Percentiles rank a stretch among this genome's conserved stretches.
phyloP scores from a whole-genome alignment of 306 rosid genomes.

The Adenanthera pavonina region DNA sequence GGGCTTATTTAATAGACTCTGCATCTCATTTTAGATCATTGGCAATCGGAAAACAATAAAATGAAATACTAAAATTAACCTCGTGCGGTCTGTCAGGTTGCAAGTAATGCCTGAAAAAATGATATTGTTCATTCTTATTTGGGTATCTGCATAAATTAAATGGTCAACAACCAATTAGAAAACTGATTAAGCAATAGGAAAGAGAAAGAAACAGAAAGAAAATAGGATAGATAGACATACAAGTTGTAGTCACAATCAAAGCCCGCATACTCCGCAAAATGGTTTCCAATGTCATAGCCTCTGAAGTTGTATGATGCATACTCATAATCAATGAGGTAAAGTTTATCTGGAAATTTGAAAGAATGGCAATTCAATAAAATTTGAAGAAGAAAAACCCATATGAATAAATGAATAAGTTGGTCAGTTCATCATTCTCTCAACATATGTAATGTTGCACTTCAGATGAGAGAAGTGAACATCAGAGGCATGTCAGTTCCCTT shows the following conservation, averaged over 20 bases:
- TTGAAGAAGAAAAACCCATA: slow-evolving; percentile 33
- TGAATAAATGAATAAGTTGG: slow-evolving; percentile 28
- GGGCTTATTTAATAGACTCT: background rate
- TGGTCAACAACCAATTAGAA: slow-evolving; percentile 32
- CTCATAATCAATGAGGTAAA: slow-evolving; percentile 93
- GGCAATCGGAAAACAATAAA: background rate
- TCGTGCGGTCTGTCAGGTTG: slow-evolving; percentile 72
- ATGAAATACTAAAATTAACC: slow-evolving; percentile 48
- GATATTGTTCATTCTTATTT: slow-evolving; percentile 70
- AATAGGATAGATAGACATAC: slow-evolving; percentile 53
- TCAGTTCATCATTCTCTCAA: slow-evolving; percentile 30
- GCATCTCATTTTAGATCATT: background rate
- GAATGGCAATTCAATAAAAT: slow-evolving; percentile 35
- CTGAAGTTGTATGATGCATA: slow-evolving; percentile 93
- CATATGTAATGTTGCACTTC: slow-evolving; percentile 31
- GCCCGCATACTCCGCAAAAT: slow-evolving; percentile 95
- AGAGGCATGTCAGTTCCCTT: slow-evolving; percentile 21
- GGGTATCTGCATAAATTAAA: slow-evolving; percentile 68
- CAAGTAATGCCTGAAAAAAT: slow-evolving; percentile 87
- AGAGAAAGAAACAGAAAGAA: slow-evolving; percentile 16
- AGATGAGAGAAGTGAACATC: background rate
- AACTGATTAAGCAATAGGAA: background rate
- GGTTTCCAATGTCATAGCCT: slow-evolving; percentile 95
- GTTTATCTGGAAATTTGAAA: slow-evolving; percentile 65
- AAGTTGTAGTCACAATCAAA: slow-evolving; percentile 79